These are phyloP conservation scores for Ilex paraguariensis DNA, from an alignment of 305 asterid species.

Conservation along the genomic window DNA sequence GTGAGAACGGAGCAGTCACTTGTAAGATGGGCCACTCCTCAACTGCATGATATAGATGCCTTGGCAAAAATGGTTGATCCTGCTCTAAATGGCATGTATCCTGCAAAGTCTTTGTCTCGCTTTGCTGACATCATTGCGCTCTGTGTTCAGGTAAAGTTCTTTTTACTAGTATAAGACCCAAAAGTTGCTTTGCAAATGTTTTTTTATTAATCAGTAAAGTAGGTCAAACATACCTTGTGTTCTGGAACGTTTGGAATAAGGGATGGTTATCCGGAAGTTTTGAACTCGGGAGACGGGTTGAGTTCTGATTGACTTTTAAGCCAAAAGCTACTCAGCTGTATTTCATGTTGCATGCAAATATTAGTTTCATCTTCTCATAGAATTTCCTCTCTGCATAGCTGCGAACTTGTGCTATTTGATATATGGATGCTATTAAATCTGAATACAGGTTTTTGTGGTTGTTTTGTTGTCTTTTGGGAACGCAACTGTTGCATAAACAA, in stretches of 20 bases:
- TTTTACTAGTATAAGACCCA: not conserved
- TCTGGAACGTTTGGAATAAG: not conserved
- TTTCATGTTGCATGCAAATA: not conserved
- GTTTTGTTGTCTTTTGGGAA: not conserved
- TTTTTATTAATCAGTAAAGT: not conserved
- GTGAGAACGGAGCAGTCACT: slow-evolving; percentile 90
- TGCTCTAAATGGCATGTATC: slow-evolving; percentile 86
- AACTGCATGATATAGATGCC: slow-evolving; percentile 96
- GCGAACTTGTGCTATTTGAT: not conserved
- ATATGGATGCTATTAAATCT: too few relatives aligned
- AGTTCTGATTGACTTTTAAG: not conserved
- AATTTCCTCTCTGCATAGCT: not conserved
- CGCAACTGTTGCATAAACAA: not conserved
- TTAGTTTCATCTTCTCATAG: not conserved
- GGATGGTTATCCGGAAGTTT: not conserved
- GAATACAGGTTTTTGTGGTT: too few relatives aligned
- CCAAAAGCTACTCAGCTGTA: not conserved
- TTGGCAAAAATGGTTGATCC: slow-evolving; percentile 97
- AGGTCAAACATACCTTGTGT: not conserved
- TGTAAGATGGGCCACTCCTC: slow-evolving; percentile 98
- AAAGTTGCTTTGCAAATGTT: not conserved
- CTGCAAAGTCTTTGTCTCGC: slow-evolving; percentile 95
- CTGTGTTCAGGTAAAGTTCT: slow-evolving; percentile 84
- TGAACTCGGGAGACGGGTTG: not conserved
- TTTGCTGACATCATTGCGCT: slow-evolving; percentile 91